These are phyloP conservation scores for Gossypium anomalum DNA, from an alignment of 345 rosid species.

Conservation along the genomic window DNA sequence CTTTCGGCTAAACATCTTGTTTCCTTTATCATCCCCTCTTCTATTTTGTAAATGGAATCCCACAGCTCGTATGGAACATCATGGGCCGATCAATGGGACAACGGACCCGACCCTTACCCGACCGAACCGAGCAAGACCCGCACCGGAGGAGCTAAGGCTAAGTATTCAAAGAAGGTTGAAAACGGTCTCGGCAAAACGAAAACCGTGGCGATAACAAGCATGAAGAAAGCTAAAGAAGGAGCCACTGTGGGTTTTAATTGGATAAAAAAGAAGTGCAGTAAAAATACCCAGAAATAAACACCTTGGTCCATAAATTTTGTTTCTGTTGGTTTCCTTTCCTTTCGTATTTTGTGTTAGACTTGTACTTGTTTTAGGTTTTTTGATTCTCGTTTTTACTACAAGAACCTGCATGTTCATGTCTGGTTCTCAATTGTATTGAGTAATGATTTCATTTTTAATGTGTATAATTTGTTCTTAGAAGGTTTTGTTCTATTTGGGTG, in stretches of 20 bases:
- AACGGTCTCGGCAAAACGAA: slow-evolving; percentile 30
- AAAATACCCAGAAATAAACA: slow-evolving; percentile 16
- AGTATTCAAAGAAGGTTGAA: slow-evolving; percentile 24
- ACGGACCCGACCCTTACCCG: neutral
- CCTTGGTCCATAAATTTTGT: too few species aligned
- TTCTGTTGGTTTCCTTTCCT: neutral
- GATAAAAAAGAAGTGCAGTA: slow-evolving; percentile 28
- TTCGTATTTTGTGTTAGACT: neutral
- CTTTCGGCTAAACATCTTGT: neutral
- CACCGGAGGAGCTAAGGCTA: slow-evolving; percentile 11
- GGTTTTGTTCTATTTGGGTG: neutral
- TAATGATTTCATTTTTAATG: neutral
- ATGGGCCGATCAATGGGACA: slow-evolving; percentile 37
- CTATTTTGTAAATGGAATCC: slow-evolving; percentile 17
- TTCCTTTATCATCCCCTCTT: neutral
- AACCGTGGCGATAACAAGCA: slow-evolving; percentile 18
- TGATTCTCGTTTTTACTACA: neutral
- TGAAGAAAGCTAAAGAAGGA: slow-evolving; percentile 30
- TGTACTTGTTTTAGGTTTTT: neutral
- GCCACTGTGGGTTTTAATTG: slow-evolving; percentile 22
- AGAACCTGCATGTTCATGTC: neutral
- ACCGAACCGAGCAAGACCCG: neutral
- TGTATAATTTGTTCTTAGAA: neutral
- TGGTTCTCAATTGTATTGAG: neutral
- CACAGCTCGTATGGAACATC: slow-evolving; percentile 19